Evolutionary conservation across 345 rosid genomes (phyloP), one percentile per base, ranked within the genome.

Genomic region (Ceriops zippeliana): DNA sequence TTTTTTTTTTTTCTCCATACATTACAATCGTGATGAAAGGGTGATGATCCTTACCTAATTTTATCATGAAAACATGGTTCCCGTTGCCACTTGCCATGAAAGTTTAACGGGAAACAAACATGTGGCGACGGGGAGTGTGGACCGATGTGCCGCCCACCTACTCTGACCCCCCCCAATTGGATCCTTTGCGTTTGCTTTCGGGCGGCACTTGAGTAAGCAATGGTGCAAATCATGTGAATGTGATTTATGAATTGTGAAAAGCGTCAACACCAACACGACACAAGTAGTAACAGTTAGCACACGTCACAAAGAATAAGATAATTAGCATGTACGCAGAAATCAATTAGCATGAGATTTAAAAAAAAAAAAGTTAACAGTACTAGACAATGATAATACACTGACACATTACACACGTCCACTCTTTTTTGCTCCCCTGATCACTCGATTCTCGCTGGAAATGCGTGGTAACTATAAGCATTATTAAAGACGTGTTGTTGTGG

Each of bases 71-170:
- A 63, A 62, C 52, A 7, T 20, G 52, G 56, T 58, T 30, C 28
- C 17, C 52, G 62, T 62, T 69, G 58, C 60, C 46, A 11, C 60
- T 49, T 19, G 53, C 7, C 2, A 8, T 51, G 71, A 77, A 73
- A 46, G 62, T 47, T 17, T 17, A 28, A 32, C 61, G 59, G 52
- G 75, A 24, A 67, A 51, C 38, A 46, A 30, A 61, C 59, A 37
- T 13, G 31, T 10, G n/a, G 51, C 24, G 38, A 54, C 2, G 6
- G 62, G 7, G 61, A 15, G 66, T 6, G 72, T 72, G 83, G 72
- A 62, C 74, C 82, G 81, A 70, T 68, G 73, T 78, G 79, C 70
- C 53, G 70, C 67, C 80, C 82, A 77, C 80, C 86, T 26, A 75
- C 78, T 67, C 3, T 64, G 77, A 69, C 13, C 28, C 24, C 24